phyloP scores from a whole-genome alignment of 768 basidiomycete species.

The Hortiboletus flavorubellus region DNA sequence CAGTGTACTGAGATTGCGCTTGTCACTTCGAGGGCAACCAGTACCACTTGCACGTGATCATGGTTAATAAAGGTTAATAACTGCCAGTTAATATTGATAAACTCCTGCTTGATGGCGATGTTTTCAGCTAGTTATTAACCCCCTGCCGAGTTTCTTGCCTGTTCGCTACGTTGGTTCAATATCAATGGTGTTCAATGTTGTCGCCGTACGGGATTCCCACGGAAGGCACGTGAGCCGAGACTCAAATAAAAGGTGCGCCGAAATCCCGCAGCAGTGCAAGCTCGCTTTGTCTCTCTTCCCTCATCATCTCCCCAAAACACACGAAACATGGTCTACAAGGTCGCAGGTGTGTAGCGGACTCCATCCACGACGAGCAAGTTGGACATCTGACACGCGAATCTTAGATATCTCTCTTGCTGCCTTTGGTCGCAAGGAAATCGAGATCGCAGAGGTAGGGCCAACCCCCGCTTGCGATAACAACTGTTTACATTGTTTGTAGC shows the following conservation, averaged over 20 bases:
- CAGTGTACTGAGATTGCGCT: too few relatives aligned
- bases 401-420: slow-evolving; percentile 94
- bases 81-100: too few relatives aligned
- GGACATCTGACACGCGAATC: slow-evolving; percentile 1
- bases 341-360: slow-evolving; percentile 58
- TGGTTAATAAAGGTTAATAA: too few relatives aligned
- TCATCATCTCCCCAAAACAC: slow-evolving; percentile 18
- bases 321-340: slow-evolving; percentile 76
- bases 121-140: too few relatives aligned
- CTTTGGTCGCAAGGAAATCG: slow-evolving; percentile 99
- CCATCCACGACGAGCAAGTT: background rate
- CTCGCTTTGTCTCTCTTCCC: slow-evolving; percentile 24
- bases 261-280: slow-evolving; percentile 14
- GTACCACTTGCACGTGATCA: too few relatives aligned
- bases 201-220: slow-evolving; percentile 23
- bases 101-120: too few relatives aligned
- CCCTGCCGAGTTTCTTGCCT: too few relatives aligned
- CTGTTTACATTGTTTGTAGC: slow-evolving; percentile 39
- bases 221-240: slow-evolving; percentile 25
- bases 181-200: background rate
- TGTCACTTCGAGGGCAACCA: too few relatives aligned
- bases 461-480: slow-evolving; percentile 10
- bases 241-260: slow-evolving; percentile 31
- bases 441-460: slow-evolving; percentile 87
- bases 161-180: background rate